Evolutionary conservation across 371 early-diverging fungal species (phyloP).

Genomic region (Rhizomucor miehei): DNA sequence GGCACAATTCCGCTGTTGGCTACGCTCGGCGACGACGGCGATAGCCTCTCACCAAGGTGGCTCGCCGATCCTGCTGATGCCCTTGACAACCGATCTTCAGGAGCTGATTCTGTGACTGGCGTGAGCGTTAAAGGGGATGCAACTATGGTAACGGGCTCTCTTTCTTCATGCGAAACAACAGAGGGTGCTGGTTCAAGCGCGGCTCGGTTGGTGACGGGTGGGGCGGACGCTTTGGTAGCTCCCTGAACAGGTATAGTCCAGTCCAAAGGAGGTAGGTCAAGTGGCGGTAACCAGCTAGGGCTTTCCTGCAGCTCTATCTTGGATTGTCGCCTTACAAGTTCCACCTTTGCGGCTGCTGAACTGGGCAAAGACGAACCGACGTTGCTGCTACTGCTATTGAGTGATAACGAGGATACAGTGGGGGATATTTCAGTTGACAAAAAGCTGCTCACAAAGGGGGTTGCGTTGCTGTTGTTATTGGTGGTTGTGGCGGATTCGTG

Average conservation of each 20-base stretch:
- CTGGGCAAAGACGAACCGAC: not conserved
- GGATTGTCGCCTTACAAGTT: conserved; percentile 10
- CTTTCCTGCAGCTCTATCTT: conserved; percentile 5
- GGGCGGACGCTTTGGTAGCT: not conserved
- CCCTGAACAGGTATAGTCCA: conserved; percentile 4
- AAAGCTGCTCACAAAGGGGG: conserved; percentile 1
- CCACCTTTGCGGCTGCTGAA: not conserved
- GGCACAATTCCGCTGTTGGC: conserved; percentile 3
- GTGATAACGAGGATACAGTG: conserved; percentile 9
- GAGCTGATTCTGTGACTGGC: not conserved
- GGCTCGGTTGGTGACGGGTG: not conserved
- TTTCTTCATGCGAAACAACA: not conserved
- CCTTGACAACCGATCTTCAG: too few species aligned
- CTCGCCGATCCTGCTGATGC: not conserved
- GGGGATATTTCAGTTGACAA: conserved; percentile 9
- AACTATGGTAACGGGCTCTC: not conserved
- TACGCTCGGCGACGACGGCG: not conserved
- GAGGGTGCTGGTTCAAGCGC: not conserved
- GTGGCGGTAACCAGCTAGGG: conserved; percentile 8
- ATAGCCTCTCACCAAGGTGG: not conserved
- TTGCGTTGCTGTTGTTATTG: not conserved
- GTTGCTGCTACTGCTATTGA: conserved; percentile 2
- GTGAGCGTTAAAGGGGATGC: conserved; percentile 4
- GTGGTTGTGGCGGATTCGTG: not conserved
- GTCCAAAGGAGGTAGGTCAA: conserved; percentile 14